phyloP scores from a whole-genome alignment of 306 rosid genomes.

The Citrullus mucosospermus region DNA sequence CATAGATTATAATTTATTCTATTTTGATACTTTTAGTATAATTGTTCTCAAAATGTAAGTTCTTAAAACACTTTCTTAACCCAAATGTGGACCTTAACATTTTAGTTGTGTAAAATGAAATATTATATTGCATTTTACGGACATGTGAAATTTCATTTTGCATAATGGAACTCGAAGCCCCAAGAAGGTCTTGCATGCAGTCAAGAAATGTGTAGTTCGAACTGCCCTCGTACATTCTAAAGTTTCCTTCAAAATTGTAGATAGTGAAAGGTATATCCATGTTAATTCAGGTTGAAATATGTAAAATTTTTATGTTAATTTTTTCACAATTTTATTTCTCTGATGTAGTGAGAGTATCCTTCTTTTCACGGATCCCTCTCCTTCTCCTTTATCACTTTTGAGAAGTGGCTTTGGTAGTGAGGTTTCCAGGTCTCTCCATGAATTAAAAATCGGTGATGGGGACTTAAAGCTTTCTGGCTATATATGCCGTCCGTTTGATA shows the following conservation, averaged over 20 bases:
- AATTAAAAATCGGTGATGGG: constrained; percentile 39
- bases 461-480: constrained; percentile 65
- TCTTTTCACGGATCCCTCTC: constrained; percentile 47
- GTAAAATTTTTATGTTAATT: background rate
- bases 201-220: constrained; percentile 59
- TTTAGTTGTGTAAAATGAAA: constrained; percentile 16
- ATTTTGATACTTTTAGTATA: background rate
- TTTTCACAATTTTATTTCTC: constrained; percentile 14
- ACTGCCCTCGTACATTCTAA: constrained; percentile 54
- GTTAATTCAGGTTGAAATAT: constrained; percentile 10
- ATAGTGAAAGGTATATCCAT: constrained; percentile 60
- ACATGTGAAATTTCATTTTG: constrained; percentile 21
- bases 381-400: constrained; percentile 62
- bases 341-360: constrained; percentile 62
- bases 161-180: constrained; percentile 42
- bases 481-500: constrained; percentile 49
- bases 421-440: constrained; percentile 37
- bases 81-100: background rate
- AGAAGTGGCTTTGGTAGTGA: constrained; percentile 60
- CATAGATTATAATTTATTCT: background rate
- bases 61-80: background rate
- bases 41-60: background rate
- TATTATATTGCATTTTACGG: constrained; percentile 22
- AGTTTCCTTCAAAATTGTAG: constrained; percentile 55
- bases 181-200: constrained; percentile 68